These are phyloP conservation scores for Lasiosphaeria ovina DNA, from an alignment of 495 filamentous ascomycete genomes.

Conservation along the genomic window DNA sequence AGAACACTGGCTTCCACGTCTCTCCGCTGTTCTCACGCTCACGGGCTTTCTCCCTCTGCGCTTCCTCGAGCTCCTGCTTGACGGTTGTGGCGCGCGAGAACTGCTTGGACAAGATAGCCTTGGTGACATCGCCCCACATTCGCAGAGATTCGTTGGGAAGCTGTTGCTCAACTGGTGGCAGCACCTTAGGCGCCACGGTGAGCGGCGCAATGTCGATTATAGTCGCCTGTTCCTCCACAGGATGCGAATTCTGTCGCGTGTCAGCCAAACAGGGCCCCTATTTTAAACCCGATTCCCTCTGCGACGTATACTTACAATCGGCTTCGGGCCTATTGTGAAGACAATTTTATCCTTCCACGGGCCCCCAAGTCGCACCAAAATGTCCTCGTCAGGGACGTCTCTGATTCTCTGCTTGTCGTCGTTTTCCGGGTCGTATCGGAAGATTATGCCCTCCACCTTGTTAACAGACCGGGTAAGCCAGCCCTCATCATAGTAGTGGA, in stretches of 20 bases:
- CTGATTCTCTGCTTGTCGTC: slow-evolving; percentile 74
- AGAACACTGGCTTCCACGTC: slow-evolving; percentile 87
- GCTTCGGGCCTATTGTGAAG: slow-evolving; percentile 52
- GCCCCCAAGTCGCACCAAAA: slow-evolving; percentile 80
- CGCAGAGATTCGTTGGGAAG: slow-evolving; percentile 86
- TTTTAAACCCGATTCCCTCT: not conserved
- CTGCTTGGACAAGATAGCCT: slow-evolving; percentile 81
- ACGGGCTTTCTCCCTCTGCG: slow-evolving; percentile 79
- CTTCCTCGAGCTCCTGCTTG: slow-evolving; percentile 90
- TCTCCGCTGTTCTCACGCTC: slow-evolving; percentile 63
- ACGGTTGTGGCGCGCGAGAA: slow-evolving; percentile 78
- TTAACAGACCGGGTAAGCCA: slow-evolving; percentile 93
- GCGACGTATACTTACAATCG: slow-evolving; percentile 39
- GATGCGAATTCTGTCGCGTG: slow-evolving; percentile 35
- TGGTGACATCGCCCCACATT: slow-evolving; percentile 84
- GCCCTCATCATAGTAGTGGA: slow-evolving; percentile 90
- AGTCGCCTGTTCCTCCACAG: slow-evolving; percentile 60
- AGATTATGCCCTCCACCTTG: slow-evolving; percentile 86
- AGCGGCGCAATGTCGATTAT: slow-evolving; percentile 86
- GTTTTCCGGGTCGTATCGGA: slow-evolving; percentile 77
- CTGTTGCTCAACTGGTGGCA: slow-evolving; percentile 74
- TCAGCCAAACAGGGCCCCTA: slow-evolving; percentile 6
- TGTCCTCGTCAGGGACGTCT: slow-evolving; percentile 79
- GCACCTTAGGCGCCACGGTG: slow-evolving; percentile 67
- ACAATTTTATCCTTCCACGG: slow-evolving; percentile 67